Conservation (phyloP, 352 stramenopile genomes). For the Hyaloperonospora brassicae region DNA sequence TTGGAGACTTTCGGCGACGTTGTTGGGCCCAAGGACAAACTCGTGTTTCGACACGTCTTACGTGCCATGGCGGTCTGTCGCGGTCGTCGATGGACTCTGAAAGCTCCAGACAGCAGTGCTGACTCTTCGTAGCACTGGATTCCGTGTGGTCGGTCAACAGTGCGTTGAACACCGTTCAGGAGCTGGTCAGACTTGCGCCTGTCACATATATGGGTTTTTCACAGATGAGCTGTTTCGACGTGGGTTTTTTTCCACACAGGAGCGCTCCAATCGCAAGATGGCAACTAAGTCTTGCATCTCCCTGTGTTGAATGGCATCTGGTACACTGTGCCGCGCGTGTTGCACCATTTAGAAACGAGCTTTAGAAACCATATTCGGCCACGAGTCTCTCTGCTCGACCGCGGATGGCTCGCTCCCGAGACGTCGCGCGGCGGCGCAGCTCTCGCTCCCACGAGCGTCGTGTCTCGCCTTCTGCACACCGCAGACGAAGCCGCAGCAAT, state of each 20-base stretch:
- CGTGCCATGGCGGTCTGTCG: constrained; percentile 73
- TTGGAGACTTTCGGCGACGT: constrained; percentile 83
- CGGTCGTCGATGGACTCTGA: constrained; percentile 65
- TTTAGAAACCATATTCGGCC: no score
- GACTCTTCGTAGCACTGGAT: no score
- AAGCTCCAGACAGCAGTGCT: constrained; percentile 35
- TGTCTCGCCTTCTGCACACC: constrained; percentile 4
- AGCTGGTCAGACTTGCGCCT: no score
- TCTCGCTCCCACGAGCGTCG: constrained; percentile 14
- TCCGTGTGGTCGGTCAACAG: no score
- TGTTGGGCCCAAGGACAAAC: constrained; percentile 80
- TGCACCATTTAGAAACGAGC: neutral
- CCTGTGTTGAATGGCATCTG: no score
- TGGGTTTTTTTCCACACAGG: no score
- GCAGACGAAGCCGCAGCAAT: constrained; percentile 18
- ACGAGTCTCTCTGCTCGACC: neutral
- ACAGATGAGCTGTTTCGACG: no score
- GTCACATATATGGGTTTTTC: no score
- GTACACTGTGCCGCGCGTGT: constrained; percentile 1
- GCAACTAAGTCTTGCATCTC: no score
- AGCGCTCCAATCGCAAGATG: no score
- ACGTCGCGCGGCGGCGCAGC: constrained; percentile 15
- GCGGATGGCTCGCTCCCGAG: constrained; percentile 18
- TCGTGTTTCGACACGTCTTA: constrained; percentile 80
- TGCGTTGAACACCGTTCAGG: no score